These are phyloP conservation scores for Akanthomyces uredinophilus DNA, from an alignment of 2,329 filamentous ascomycete genomes.

Conservation along the genomic window DNA sequence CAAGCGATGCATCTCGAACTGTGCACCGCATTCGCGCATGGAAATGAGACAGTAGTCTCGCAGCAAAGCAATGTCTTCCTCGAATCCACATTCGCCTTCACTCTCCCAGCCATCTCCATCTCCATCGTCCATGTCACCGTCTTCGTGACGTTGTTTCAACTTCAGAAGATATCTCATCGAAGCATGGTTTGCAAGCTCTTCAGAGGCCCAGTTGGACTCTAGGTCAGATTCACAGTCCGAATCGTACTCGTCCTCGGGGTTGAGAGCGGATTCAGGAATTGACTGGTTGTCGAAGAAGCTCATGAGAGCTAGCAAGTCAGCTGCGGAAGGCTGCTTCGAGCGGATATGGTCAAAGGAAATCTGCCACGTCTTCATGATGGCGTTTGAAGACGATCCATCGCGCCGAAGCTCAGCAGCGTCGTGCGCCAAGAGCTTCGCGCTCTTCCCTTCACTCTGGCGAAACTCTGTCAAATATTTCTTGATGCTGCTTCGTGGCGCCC, in stretches of 20 bases:
- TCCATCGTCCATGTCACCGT: neutral
- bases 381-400: conserved; percentile 19
- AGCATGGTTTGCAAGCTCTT: neutral
- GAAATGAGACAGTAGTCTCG: conserved; percentile 33
- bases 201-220: neutral
- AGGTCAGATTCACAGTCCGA: neutral
- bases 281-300: conserved; percentile 41
- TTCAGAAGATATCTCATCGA: neutral
- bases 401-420: conserved; percentile 20
- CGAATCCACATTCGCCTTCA: conserved; percentile 19
- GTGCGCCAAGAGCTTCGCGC: conserved; percentile 1
- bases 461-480: conserved; percentile 35
- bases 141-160: neutral
- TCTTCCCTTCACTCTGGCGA: conserved; percentile 16
- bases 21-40: conserved; percentile 15
- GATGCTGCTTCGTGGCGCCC: conserved; percentile 25
- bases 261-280: conserved; percentile 32
- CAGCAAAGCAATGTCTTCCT: conserved; percentile 31
- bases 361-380: conserved; percentile 22
- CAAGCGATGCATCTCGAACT: conserved; percentile 38
- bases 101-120: neutral
- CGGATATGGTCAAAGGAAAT: conserved; percentile 30
- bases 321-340: conserved; percentile 27
- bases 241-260: neutral
- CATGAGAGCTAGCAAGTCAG: conserved; percentile 40